Evolutionary conservation across 768 basidiomycete genomes (phyloP), one percentile per base, ranked within the genome.

Genomic region (Tricholoma matsutake): DNA sequence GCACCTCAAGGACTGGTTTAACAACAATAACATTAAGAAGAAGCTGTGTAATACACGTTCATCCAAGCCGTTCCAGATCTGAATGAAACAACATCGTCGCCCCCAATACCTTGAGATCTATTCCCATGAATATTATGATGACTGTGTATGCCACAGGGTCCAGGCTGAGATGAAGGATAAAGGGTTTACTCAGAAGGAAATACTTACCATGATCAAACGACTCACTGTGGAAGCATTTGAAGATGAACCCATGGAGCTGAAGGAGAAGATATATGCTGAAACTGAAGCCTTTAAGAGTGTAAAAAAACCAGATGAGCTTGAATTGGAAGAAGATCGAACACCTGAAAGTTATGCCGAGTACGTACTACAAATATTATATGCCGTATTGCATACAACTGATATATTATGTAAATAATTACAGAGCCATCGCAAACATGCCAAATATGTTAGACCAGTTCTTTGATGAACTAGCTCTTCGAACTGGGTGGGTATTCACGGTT

Each of bases 111-210:
- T 56, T 6, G 55, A 56, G 16, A 39, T 56, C 4, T 56, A 56
- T 43, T 56, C 55, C 18, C 39, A 13, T 13, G 20, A 56, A 56
- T 37, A 39, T 45, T 56, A 56, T 31, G 14, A 56, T 13, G 22
- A 37, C 14, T 4, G 13, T n/a, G 37, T 56, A n/a, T 10, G 22
- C 28, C 3, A 56, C 13, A 56, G 28, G 10, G 55, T 56, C 37
- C 16, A 56, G 28, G 55, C 34, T n/a, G 20, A 56, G 20, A 56
- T 56, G n/a, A 45, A 39, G 35, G 35, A 56, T n/a, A 56, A 56
- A 13, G 55, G 55, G 37, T 13, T 43, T 29, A 56, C 39, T 31
- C 13, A 13, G 25, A 43, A 56, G 22, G 13, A 41, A 41, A 13
- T 37, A 2, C 55, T 56, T 9, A n/a, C 7, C 2, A 32, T 6